Conservation (phyloP, 805 yeast species). For the Pichia cabralensis region DNA sequence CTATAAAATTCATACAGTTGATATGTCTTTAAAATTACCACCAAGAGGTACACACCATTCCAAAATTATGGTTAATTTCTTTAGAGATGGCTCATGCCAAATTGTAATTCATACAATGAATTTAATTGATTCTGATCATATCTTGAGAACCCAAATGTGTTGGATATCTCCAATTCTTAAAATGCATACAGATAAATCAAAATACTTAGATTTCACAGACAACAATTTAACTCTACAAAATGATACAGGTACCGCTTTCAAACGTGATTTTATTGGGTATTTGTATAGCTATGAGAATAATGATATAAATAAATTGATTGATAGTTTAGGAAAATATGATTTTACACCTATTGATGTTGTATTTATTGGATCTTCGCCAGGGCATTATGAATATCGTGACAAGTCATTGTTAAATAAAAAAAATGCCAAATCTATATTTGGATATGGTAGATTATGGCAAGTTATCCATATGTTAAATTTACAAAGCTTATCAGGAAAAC, state of each 20-base stretch:
- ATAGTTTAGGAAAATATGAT: conserved; percentile 27
- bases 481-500: conserved; percentile 18
- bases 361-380: conserved; percentile 48
- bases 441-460: conserved; percentile 39
- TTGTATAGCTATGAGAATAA: conserved; percentile 32
- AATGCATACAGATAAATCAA: background rate
- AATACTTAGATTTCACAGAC: conserved; percentile 5
- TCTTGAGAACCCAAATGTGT: conserved; percentile 51
- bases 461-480: conserved; percentile 28
- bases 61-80: conserved; percentile 54
- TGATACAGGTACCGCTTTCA: conserved; percentile 29
- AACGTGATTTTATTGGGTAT: conserved; percentile 35
- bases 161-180: conserved; percentile 47
- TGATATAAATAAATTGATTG: conserved; percentile 22
- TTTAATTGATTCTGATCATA: conserved; percentile 43
- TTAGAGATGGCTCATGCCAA: conserved; percentile 34
- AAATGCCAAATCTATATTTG: conserved; percentile 22
- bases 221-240: background rate
- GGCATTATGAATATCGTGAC: conserved; percentile 20
- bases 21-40: conserved; percentile 19
- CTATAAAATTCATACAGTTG: conserved; percentile 18
- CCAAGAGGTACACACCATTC: conserved; percentile 50
- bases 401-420: conserved; percentile 8
- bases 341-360: conserved; percentile 41
- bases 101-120: conserved; percentile 53